Base-by-base conservation (phyloP, 1,139 yeast species). In the Kurtzmaniella quercitrusa region DNA sequence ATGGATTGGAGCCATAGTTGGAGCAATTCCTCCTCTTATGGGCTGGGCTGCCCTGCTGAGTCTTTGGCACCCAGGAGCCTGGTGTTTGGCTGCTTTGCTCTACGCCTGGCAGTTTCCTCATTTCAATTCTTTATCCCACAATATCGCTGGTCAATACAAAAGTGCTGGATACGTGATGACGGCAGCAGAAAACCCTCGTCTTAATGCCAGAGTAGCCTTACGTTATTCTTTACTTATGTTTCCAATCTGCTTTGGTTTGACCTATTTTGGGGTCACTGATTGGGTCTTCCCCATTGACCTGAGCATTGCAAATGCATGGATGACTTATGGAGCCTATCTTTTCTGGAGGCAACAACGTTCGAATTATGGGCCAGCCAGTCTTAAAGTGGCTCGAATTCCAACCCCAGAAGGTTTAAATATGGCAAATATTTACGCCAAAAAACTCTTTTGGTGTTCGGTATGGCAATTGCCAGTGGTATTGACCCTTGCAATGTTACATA, bases 41-140 rank as follows among this genome's bases (percentile, higher is more conserved):
- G 99, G 99, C 2, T 93, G 98, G 98, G 96, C 96, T 1, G 96
- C 97, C 0, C 86, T 96, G 3, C 81, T 88, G 2, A 80, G 95
- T 1, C 67, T 93, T 41, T 55, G 73, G 3, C 89, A 88, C 50
- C 97, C 98, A 0, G 97, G 94, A 7, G 95, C 95, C 2, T 93
- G 98, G 98, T 83, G 94, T 57, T 68, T 91, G 31, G 98, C 98
- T 1, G 90, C 85, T 0, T 68, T 94, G 44, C 70, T 93, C 37
- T 93, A 87, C 60, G 96, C 98, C 3, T 93, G 99, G 99, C 99
- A 93, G 65, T 93, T 93, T 62, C 99, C 99, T 3, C 99, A 93
- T 63, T 93, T 93, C 70, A 93, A 93, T 67, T 81, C 98, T 0
- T 75, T 93, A 41, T 85, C 95, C 44, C 96, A 93, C 65, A 85